These are phyloP conservation scores for Daphne laureola DNA, from an alignment of 441 rosid species.

Conservation along the genomic window DNA sequence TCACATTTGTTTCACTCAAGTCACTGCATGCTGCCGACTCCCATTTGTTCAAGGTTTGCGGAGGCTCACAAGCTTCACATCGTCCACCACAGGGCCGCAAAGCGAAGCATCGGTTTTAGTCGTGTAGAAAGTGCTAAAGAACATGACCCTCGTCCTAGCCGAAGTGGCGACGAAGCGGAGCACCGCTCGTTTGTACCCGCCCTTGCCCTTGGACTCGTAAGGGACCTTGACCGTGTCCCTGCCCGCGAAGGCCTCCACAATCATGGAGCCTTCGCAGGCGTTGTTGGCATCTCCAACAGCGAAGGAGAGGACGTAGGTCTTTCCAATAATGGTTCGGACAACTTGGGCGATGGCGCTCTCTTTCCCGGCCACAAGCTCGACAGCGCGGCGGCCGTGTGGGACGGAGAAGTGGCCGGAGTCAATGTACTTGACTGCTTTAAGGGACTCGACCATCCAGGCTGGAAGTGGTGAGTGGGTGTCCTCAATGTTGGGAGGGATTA, in stretches of 20 bases:
- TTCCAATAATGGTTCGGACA: conserved; percentile 39
- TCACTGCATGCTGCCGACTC: too few relatives aligned
- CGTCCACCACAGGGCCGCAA: conserved; percentile 57
- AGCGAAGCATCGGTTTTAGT: conserved; percentile 52
- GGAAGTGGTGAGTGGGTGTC: conserved; percentile 83
- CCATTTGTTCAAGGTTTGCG: conserved; percentile 24
- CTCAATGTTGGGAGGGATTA: conserved; percentile 82
- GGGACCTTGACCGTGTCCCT: conserved; percentile 45
- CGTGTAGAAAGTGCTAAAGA: conserved; percentile 51
- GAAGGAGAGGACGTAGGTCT: conserved; percentile 38
- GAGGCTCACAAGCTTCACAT: conserved; percentile 43
- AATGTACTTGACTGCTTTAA: conserved; percentile 84
- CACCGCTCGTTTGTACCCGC: conserved; percentile 44
- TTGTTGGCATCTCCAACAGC: conserved; percentile 55
- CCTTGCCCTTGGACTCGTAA: conserved; percentile 48
- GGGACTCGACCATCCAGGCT: conserved; percentile 84
- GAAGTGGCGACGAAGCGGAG: conserved; percentile 35
- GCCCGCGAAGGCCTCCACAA: conserved; percentile 58
- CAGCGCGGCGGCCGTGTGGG: conserved; percentile 46
- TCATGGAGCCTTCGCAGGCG: conserved; percentile 47
- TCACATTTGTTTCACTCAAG: too few relatives aligned
- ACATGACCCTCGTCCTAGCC: conserved; percentile 39
- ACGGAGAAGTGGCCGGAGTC: conserved; percentile 52
- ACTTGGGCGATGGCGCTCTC: conserved; percentile 59
- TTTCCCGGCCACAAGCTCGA: conserved; percentile 59